Evolutionary conservation across 164 flowering plant genomes (phyloP).

Genomic region (Tinospora cordifolia): DNA sequence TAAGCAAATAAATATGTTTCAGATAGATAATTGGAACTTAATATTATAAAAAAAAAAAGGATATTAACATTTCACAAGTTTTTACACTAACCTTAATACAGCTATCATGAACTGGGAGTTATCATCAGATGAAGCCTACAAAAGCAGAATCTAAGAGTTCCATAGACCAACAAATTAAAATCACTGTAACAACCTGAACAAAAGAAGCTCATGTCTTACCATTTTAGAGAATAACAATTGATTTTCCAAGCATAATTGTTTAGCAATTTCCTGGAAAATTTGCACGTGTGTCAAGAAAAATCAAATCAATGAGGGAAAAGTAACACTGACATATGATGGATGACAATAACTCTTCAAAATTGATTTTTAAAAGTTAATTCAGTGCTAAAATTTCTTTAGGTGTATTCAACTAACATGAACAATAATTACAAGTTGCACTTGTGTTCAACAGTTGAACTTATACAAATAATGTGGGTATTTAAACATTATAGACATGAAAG

Average conservation of each 20-base stretch:
- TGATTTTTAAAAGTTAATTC: neutral
- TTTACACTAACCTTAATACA: conserved; percentile 61
- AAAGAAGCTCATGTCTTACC: conserved; percentile 38
- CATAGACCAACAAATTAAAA: neutral
- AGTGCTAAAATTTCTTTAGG: too few species aligned
- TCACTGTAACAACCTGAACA: conserved; percentile 8
- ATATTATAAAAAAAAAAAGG: neutral
- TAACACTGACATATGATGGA: neutral
- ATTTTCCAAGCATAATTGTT: conserved; percentile 84
- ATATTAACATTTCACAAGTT: neutral
- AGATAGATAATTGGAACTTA: neutral
- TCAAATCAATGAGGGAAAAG: neutral
- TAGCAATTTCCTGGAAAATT: conserved; percentile 75
- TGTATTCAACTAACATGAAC: neutral
- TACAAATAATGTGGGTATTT: neutral
- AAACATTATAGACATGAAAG: neutral
- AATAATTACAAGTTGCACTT: neutral
- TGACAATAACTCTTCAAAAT: neutral
- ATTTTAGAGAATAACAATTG: conserved; percentile 73
- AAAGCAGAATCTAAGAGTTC: conserved; percentile 15
- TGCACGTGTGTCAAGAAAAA: conserved; percentile 12
- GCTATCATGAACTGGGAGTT: conserved; percentile 80
- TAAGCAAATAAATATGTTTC: neutral
- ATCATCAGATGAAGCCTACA: conserved; percentile 92
- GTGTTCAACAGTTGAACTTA: neutral